These are phyloP conservation scores for Salvia sclarea DNA, from an alignment of 305 asterid species.

Conservation along the genomic window DNA sequence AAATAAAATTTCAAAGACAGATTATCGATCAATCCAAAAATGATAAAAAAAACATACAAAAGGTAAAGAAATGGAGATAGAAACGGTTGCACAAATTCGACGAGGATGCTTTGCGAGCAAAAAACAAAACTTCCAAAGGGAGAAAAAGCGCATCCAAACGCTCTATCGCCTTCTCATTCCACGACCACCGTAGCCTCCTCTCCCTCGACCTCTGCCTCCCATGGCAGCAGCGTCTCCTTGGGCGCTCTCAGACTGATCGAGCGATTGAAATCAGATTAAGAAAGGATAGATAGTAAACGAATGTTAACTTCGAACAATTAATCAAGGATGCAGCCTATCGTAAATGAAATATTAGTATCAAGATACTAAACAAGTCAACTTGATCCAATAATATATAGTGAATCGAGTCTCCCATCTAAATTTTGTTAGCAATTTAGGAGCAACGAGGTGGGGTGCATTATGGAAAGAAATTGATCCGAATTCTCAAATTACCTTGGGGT, in stretches of 20 bases:
- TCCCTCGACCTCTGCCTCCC: conserved; percentile 93
- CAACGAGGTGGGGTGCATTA: background rate
- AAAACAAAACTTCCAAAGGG: conserved; percentile 7
- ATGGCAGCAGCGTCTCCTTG: conserved; percentile 98
- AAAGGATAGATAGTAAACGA: no score
- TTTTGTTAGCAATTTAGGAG: background rate
- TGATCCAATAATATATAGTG: background rate
- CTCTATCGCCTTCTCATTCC: conserved; percentile 78
- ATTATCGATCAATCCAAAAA: background rate
- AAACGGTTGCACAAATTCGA: conserved; percentile 4
- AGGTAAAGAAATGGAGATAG: background rate
- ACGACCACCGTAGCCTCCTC: conserved; percentile 65
- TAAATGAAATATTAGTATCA: background rate
- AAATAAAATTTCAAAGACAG: background rate
- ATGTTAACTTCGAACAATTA: no score
- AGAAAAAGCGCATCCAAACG: background rate
- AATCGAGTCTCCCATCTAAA: background rate
- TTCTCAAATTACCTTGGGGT: conserved; percentile 73
- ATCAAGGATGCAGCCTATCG: background rate
- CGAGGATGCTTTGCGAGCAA: background rate
- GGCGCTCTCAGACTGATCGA: conserved; percentile 86
- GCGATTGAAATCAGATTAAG: background rate
- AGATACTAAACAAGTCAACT: background rate
- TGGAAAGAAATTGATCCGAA: background rate
- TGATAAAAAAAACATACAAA: background rate